phyloP scores from a whole-genome alignment of 768 basidiomycete species.

The Podaxis sp. region DNA sequence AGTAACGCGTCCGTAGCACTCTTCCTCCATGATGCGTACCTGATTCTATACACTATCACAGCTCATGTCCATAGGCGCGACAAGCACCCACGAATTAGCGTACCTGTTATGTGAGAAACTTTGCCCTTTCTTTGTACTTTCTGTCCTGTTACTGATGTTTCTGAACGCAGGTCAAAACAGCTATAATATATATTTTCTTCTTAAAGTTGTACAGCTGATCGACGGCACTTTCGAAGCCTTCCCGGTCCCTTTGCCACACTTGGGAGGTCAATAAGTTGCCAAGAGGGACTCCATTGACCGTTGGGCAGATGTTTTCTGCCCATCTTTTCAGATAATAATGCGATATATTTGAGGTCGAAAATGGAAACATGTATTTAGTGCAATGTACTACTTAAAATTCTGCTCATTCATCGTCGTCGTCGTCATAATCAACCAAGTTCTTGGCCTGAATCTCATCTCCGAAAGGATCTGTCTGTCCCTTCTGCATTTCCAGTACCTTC shows the following conservation, averaged over 20 bases:
- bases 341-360: slow-evolving; percentile 14
- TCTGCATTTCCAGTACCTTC: slow-evolving; percentile 53
- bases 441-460: slow-evolving; percentile 49
- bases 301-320: slow-evolving; percentile 15
- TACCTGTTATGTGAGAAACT: neutral
- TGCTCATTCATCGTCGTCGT: slow-evolving; percentile 46
- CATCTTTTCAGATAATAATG: slow-evolving; percentile 20
- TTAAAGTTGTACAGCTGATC: slow-evolving; percentile 11
- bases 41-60: neutral
- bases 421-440: slow-evolving; percentile 56
- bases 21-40: neutral
- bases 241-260: slow-evolving; percentile 27
- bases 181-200: neutral
- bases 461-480: slow-evolving; percentile 66
- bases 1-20: neutral
- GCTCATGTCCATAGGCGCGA: neutral
- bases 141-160: neutral
- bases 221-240: slow-evolving; percentile 46
- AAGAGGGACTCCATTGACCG: slow-evolving; percentile 27
- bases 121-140: neutral
- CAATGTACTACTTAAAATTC: slow-evolving; percentile 2
- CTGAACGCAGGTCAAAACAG: neutral
- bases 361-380: slow-evolving; percentile 24
- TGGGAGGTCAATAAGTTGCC: slow-evolving; percentile 38
- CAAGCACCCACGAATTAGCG: neutral